phyloP scores from a whole-genome alignment of 78 protist species.

The Guillardia theta region DNA sequence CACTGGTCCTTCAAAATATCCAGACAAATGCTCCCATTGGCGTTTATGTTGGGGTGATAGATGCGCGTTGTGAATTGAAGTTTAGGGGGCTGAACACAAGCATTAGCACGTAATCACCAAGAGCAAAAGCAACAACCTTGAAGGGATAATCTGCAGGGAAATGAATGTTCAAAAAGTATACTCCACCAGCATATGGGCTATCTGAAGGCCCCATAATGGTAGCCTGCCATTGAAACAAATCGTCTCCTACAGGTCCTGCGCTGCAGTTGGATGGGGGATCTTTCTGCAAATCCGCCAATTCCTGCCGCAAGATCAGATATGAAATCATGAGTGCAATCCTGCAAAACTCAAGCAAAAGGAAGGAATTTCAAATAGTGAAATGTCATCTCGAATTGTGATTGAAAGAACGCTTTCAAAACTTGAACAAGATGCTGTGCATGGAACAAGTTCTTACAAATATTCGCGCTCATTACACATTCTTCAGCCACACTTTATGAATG shows the following conservation, averaged over 20 bases:
- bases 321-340: no score
- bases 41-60: constrained; percentile 89
- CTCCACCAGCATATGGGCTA: constrained; percentile 93
- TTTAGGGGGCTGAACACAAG: constrained; percentile 21
- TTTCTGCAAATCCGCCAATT: constrained; percentile 81
- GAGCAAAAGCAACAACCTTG: constrained; percentile 68
- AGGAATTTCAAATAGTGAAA: no score
- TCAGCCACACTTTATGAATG: no score
- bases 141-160: constrained; percentile 97
- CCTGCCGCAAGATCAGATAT: constrained; percentile 59
- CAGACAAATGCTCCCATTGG: constrained; percentile 87
- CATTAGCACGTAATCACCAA: not conserved
- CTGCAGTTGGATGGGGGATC: constrained; percentile 94
- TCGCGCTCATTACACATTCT: no score
- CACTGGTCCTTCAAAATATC: constrained; percentile 90
- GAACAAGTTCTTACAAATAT: no score
- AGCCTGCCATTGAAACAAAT: constrained; percentile 93
- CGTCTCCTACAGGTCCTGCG: constrained; percentile 90
- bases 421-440: no score
- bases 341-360: no score
- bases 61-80: constrained; percentile 82
- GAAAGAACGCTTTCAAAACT: no score
- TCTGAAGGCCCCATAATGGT: constrained; percentile 84
- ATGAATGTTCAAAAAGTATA: constrained; percentile 63
- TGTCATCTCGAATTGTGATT: no score